phyloP scores from a whole-genome alignment of 768 basidiomycete genomes.

The Mycena haematopus region DNA sequence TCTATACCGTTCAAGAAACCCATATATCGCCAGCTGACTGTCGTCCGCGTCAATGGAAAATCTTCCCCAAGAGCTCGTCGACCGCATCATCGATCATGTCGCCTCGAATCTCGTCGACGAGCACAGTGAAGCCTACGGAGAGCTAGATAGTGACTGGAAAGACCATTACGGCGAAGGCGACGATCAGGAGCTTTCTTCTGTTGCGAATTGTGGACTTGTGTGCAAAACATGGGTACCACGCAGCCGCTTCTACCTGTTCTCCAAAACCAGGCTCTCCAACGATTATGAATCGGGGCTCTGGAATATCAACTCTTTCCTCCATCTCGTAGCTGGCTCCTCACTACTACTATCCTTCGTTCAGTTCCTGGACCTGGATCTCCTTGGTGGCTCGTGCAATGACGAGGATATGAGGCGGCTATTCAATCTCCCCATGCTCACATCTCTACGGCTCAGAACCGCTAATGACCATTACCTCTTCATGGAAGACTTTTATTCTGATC shows the following conservation, averaged over 20 bases:
- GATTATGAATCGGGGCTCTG: not conserved
- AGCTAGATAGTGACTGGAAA: slow-evolving; percentile 1
- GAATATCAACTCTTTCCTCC: not conserved
- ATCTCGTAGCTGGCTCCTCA: not conserved
- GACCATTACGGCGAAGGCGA: not conserved
- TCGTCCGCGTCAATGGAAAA: no score
- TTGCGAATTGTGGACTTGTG: not conserved
- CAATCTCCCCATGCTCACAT: not conserved
- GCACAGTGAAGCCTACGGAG: not conserved
- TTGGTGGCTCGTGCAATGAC: not conserved
- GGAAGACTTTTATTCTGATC: not conserved
- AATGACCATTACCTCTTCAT: no score
- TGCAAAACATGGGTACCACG: not conserved
- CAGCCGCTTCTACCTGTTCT: not conserved
- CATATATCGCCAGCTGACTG: no score
- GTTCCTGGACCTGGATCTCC: not conserved
- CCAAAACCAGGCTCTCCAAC: not conserved
- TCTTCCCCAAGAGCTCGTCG: no score
- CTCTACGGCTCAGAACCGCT: not conserved
- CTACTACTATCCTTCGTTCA: not conserved
- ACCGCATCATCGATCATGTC: no score
- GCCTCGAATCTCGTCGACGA: no score
- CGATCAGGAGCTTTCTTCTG: not conserved
- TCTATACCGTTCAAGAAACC: no score
- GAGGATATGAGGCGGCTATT: not conserved